phyloP scores from a whole-genome alignment of 2,329 filamentous ascomycete genomes.

The Akanthomyces dipterigenus region DNA sequence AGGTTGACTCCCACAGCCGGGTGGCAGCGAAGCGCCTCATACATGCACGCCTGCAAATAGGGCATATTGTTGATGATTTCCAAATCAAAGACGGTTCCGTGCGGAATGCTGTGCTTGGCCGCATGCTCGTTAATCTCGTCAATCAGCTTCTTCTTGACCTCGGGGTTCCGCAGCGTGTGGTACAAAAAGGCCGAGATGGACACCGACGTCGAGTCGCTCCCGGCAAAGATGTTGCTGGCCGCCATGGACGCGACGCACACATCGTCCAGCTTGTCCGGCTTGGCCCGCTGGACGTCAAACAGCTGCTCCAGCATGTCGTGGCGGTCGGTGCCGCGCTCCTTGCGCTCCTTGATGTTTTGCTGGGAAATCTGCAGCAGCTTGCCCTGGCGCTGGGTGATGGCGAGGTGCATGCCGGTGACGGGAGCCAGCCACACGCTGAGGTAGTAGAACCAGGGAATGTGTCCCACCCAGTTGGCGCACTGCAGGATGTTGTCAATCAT shows the following conservation, averaged over 20 bases:
- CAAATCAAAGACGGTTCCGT: slow-evolving; percentile 9
- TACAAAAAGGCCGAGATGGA: slow-evolving; percentile 26
- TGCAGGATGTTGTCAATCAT: not conserved
- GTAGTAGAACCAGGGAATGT: not conserved
- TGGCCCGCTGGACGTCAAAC: not conserved
- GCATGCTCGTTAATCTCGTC: slow-evolving; percentile 29
- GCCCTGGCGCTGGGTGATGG: not conserved
- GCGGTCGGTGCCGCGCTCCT: not conserved
- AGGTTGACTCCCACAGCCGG: slow-evolving; percentile 38
- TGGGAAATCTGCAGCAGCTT: not conserved
- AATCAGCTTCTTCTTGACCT: slow-evolving; percentile 25
- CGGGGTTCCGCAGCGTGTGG: slow-evolving; percentile 21
- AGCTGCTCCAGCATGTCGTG: not conserved
- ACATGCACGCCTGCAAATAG: slow-evolving; percentile 44
- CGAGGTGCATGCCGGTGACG: not conserved
- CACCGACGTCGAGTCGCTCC: slow-evolving; percentile 30
- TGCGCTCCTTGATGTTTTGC: not conserved
- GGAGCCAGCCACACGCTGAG: not conserved
- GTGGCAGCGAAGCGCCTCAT: slow-evolving; percentile 42
- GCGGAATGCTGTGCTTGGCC: slow-evolving; percentile 14
- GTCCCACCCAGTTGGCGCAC: not conserved
- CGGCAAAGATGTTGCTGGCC: slow-evolving; percentile 24
- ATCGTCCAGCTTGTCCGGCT: not conserved
- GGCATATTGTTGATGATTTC: slow-evolving; percentile 24
- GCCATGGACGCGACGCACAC: not conserved